Conservation (phyloP, 352 stramenopile species). For the Globisporangium yorkense region DNA sequence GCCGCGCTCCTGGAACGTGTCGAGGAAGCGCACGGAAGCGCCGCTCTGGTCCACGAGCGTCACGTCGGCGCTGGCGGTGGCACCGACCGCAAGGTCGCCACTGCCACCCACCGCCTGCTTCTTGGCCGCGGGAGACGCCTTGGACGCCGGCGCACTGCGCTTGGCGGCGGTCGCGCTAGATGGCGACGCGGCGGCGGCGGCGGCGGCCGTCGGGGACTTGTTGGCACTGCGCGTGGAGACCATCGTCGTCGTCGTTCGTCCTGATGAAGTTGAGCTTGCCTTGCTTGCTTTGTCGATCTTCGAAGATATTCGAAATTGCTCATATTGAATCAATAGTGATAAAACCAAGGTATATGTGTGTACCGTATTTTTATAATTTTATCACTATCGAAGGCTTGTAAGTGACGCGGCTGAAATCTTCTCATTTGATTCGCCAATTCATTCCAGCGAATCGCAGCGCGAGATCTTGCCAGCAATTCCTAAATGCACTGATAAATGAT, state of each 20-base stretch:
- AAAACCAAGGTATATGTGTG: too few species aligned
- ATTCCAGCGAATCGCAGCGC: too few species aligned
- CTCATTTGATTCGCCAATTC: too few species aligned
- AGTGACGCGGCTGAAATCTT: too few species aligned
- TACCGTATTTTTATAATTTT: too few species aligned
- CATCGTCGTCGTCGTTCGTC: constrained; percentile 16
- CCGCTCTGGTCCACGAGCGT: constrained; percentile 72
- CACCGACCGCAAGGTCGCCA: constrained; percentile 30
- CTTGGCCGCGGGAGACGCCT: constrained; percentile 29
- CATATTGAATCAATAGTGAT: too few species aligned
- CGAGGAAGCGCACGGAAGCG: constrained; percentile 43
- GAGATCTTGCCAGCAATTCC: too few species aligned
- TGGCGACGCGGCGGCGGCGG: not conserved
- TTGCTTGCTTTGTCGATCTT: too few species aligned
- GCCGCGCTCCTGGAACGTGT: constrained; percentile 70
- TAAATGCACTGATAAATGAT: too few species aligned
- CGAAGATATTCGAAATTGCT: too few species aligned
- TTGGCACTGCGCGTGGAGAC: constrained; percentile 46
- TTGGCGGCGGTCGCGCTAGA: constrained; percentile 33
- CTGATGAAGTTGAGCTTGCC: too few species aligned
- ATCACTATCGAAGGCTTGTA: too few species aligned
- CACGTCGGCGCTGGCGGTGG: constrained; percentile 49
- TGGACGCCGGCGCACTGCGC: constrained; percentile 20
- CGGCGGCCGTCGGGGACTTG: constrained; percentile 12
- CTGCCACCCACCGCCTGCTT: constrained; percentile 22